These are phyloP conservation scores for Colletotrichum aenigma DNA, from an alignment of 2,329 filamentous ascomycete genomes.

Conservation along the genomic window DNA sequence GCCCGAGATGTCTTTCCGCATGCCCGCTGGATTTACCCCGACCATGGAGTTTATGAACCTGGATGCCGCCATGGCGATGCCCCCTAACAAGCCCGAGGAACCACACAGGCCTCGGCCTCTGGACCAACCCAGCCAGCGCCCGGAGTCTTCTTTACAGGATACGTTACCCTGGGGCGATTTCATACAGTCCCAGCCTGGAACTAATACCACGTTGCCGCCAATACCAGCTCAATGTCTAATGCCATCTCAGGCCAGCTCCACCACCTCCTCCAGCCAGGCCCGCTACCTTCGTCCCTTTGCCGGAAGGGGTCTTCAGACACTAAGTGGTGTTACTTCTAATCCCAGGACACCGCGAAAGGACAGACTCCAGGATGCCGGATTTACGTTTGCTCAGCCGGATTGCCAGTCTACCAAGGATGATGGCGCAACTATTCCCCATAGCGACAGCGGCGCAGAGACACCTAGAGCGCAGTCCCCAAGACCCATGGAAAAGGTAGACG, in stretches of 20 bases:
- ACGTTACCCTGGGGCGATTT: conserved; percentile 57
- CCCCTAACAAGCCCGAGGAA: conserved; percentile 33
- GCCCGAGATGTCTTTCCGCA: conserved; percentile 48
- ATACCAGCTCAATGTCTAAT: conserved; percentile 56
- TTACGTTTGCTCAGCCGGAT: conserved; percentile 10
- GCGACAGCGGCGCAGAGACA: conserved; percentile 28
- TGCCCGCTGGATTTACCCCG: conserved; percentile 38
- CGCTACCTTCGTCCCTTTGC: conserved; percentile 60
- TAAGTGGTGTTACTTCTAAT: conserved; percentile 44
- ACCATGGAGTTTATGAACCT: conserved; percentile 47
- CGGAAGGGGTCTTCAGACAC: conserved; percentile 59
- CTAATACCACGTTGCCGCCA: conserved; percentile 41
- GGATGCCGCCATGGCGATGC: conserved; percentile 37
- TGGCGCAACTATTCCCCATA: conserved; percentile 26
- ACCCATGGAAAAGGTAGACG: neutral
- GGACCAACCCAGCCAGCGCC: conserved; percentile 30
- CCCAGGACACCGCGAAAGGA: conserved; percentile 34
- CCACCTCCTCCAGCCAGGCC: conserved; percentile 52
- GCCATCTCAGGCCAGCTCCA: conserved; percentile 58
- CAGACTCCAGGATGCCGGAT: conserved; percentile 25
- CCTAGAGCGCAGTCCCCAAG: conserved; percentile 18
- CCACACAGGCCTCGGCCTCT: conserved; percentile 13
- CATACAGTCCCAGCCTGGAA: conserved; percentile 42
- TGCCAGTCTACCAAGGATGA: conserved; percentile 22
- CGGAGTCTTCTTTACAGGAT: conserved; percentile 56